These are phyloP conservation scores for Eucalyptus pauciflora DNA, from an alignment of 345 rosid species.

Conservation along the genomic window DNA sequence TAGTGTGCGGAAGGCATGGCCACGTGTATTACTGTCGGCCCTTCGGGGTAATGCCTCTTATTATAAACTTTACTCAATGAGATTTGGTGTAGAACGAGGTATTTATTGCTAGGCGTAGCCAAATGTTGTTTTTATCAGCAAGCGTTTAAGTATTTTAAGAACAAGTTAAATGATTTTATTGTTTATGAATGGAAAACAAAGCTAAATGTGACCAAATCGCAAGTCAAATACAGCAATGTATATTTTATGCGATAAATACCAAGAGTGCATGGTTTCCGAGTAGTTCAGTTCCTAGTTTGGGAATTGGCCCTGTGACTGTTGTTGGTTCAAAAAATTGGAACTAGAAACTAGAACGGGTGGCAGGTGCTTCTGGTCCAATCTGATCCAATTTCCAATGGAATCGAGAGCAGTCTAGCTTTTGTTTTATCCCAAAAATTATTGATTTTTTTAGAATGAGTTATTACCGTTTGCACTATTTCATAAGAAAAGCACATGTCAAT, in stretches of 20 bases:
- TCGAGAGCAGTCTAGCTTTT: fast-evolving
- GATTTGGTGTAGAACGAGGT: neutral
- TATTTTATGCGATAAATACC: neutral
- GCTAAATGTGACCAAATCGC: neutral
- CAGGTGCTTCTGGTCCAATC: fast-evolving
- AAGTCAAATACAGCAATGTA: neutral
- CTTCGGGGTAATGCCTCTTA: neutral
- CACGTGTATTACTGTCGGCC: fast-evolving
- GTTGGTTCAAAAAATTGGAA: neutral
- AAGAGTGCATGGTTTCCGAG: neutral
- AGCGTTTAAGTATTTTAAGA: neutral
- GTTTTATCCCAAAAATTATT: neutral
- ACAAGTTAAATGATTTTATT: neutral
- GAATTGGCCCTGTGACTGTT: neutral
- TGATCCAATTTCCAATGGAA: fast-evolving
- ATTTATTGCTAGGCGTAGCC: neutral
- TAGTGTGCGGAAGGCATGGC: neutral
- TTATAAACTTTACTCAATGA: neutral
- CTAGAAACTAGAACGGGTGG: too few species aligned
- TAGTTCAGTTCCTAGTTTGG: neutral
- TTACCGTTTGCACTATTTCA: neutral
- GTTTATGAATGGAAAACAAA: neutral
- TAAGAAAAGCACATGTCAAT: fast-evolving
- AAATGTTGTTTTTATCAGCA: neutral
- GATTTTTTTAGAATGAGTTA: neutral